Evolutionary conservation across 495 filamentous ascomycete genomes (phyloP).

Genomic region (Aspergillus sparsus): DNA sequence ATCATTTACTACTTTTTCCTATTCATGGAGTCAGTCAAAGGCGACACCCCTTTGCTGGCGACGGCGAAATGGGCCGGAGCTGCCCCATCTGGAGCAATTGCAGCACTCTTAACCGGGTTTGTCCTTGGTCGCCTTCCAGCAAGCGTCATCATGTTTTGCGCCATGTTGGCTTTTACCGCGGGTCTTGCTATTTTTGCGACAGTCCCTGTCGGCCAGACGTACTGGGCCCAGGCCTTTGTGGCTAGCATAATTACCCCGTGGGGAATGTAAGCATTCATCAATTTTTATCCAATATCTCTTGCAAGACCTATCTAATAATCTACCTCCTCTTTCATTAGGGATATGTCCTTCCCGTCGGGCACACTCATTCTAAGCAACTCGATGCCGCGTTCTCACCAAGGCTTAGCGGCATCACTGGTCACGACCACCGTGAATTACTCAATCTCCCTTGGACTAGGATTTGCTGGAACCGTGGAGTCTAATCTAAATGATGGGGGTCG

Average conservation of each 20-base stretch:
- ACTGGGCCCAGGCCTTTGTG: slow-evolving; percentile 65
- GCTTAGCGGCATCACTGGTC: slow-evolving; percentile 59
- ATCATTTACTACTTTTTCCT: slow-evolving; percentile 59
- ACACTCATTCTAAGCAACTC: slow-evolving; percentile 61
- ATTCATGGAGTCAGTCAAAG: slow-evolving; percentile 53
- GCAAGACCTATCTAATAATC: not conserved
- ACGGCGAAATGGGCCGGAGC: slow-evolving; percentile 49
- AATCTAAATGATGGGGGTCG: slow-evolving; percentile 46
- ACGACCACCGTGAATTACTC: slow-evolving; percentile 63
- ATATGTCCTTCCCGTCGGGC: slow-evolving; percentile 60
- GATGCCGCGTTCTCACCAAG: slow-evolving; percentile 61
- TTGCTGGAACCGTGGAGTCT: slow-evolving; percentile 61
- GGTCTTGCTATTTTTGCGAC: slow-evolving; percentile 50
- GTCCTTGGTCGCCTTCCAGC: slow-evolving; percentile 43
- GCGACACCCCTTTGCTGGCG: slow-evolving; percentile 47
- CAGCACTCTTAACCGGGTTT: slow-evolving; percentile 50
- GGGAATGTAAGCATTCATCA: slow-evolving; percentile 45
- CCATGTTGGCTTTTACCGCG: slow-evolving; percentile 49
- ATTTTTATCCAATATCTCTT: not conserved
- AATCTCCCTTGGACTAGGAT: slow-evolving; percentile 59
- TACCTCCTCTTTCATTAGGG: slow-evolving; percentile 25
- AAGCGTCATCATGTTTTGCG: slow-evolving; percentile 50
- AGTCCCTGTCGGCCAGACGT: slow-evolving; percentile 49
- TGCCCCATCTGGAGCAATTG: slow-evolving; percentile 48
- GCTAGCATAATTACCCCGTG: slow-evolving; percentile 55